phyloP scores from a whole-genome alignment of 345 rosid genomes.

The Aethionema arabicum region DNA sequence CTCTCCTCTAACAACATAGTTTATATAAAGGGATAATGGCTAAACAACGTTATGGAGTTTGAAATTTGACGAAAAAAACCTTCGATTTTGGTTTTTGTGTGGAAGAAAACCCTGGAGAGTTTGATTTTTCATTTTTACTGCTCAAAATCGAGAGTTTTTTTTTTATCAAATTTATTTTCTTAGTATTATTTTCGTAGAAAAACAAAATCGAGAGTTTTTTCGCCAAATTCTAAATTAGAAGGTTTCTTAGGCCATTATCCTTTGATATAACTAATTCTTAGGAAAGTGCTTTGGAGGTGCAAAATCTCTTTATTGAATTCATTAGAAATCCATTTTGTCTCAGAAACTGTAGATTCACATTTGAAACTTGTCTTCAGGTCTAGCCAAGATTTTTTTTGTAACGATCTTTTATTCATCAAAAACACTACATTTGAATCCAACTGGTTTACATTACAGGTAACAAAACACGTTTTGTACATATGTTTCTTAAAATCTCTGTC shows the following conservation, averaged over 20 bases:
- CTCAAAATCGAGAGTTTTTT: no score
- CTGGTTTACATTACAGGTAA: constrained; percentile 20
- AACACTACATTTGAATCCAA: constrained; percentile 12
- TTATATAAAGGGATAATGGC: no score
- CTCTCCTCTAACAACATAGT: constrained; percentile 13
- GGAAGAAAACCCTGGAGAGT: no score
- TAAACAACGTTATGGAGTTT: no score
- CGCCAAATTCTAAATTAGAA: no score
- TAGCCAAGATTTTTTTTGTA: constrained; percentile 1
- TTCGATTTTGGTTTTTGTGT: no score
- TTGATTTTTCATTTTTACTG: no score
- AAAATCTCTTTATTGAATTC: constrained; percentile 31
- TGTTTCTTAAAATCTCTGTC: constrained; percentile 5
- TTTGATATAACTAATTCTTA: constrained; percentile 28
- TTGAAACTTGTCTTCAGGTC: constrained; percentile 17
- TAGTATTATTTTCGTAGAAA: no score
- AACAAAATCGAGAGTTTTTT: no score
- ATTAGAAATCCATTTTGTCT: constrained; percentile 19
- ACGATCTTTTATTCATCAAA: no score
- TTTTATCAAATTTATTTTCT: no score
- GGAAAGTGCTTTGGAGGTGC: constrained; percentile 22
- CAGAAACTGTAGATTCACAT: constrained; percentile 23
- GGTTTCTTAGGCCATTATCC: background rate
- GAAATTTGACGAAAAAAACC: no score
- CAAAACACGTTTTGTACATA: constrained; percentile 9